Evolutionary conservation across 148 eudicot genomes (phyloP).

Genomic region (Vaccinium macrocarpon): DNA sequence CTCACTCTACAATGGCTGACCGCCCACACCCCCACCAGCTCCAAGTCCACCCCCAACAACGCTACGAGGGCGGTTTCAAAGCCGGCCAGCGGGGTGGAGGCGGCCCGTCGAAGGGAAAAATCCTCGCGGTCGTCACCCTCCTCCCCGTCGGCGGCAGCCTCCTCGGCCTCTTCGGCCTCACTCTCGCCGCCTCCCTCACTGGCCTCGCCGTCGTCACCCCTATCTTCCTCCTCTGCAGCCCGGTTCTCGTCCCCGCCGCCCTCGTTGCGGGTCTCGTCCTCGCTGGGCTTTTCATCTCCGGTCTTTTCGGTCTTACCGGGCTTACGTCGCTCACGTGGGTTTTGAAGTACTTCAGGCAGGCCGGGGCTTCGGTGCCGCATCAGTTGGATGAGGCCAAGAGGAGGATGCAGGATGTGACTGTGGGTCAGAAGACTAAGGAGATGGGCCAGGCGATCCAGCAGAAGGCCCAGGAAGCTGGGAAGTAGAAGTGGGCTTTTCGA

Average conservation of each 20-base stretch:
- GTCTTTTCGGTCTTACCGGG: constrained; percentile 75
- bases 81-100: neutral
- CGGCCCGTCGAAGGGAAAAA: constrained; percentile 59
- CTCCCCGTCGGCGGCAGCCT: constrained; percentile 43
- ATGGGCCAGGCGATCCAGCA: constrained; percentile 61
- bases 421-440: constrained; percentile 86
- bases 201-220: constrained; percentile 64
- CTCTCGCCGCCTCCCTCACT: constrained; percentile 49
- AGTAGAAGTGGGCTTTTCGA: neutral
- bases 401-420: constrained; percentile 47
- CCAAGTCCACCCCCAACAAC: constrained; percentile 54
- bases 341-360: constrained; percentile 37
- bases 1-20: constrained; percentile 25
- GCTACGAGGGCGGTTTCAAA: constrained; percentile 17
- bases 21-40: constrained; percentile 45
- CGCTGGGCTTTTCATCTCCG: constrained; percentile 50
- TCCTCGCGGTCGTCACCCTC: constrained; percentile 63
- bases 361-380: constrained; percentile 42
- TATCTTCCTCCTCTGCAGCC: constrained; percentile 68
- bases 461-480: constrained; percentile 57
- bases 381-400: constrained; percentile 64
- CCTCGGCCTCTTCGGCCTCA: constrained; percentile 50
- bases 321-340: constrained; percentile 55
- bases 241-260: constrained; percentile 67
- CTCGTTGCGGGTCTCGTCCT: constrained; percentile 36